A percentile compares a stretch with the other conserved stretches of the same genome.
These are phyloP conservation scores for Rhizoclosmatium globosum DNA, from an alignment of 192 early-diverging fungal species.

Conservation along the genomic window DNA sequence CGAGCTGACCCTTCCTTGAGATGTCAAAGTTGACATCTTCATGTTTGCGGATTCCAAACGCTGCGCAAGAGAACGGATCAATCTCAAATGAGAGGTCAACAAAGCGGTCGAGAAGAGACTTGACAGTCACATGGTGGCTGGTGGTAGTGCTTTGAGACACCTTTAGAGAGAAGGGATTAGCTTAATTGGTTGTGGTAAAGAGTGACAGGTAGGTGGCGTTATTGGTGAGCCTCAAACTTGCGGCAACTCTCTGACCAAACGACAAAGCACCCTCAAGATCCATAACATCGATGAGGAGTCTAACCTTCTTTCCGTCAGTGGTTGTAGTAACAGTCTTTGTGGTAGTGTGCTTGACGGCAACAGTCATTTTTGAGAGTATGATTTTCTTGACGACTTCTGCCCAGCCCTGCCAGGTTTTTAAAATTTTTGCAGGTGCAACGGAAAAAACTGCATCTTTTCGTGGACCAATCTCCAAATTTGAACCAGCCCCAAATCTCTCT, in stretches of 20 bases:
- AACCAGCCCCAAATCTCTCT: no score
- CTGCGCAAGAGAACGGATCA: conserved; percentile 3
- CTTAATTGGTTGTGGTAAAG: background rate
- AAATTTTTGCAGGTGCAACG: no score
- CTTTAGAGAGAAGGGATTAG: background rate
- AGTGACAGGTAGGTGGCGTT: no score
- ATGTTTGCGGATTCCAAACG: conserved; percentile 23
- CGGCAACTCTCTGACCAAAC: no score
- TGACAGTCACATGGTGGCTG: conserved; percentile 12
- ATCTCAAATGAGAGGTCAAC: background rate
- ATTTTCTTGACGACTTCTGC: background rate
- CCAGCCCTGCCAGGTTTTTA: no score
- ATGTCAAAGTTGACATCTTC: conserved; percentile 17
- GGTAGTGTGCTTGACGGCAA: background rate
- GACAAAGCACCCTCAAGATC: no score
- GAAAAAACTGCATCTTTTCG: no score
- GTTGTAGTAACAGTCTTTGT: background rate
- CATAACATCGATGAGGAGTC: no score
- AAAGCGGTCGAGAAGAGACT: conserved; percentile 21
- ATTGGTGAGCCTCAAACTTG: no score
- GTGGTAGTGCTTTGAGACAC: background rate
- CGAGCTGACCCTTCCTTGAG: background rate
- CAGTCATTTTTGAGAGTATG: background rate
- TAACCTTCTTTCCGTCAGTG: background rate
- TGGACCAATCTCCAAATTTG: no score